phyloP scores from a whole-genome alignment of 108 stramenopile genomes.

The Discostella pseudostelligera region DNA sequence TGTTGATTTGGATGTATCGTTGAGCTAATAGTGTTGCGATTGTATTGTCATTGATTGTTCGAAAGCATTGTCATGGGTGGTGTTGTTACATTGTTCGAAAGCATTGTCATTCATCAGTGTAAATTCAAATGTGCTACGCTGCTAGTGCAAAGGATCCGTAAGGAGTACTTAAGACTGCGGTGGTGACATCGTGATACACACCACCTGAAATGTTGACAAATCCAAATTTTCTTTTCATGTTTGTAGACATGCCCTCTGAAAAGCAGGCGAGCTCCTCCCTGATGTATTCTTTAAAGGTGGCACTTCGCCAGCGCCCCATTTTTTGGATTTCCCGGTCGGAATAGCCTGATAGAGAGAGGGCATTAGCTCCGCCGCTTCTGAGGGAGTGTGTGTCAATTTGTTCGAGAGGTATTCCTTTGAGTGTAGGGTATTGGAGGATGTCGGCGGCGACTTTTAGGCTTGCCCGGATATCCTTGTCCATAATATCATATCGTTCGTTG shows the following conservation, averaged over 20 bases:
- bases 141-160: no score
- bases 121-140: no score
- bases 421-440: neutral
- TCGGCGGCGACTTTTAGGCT: neutral
- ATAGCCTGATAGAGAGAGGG: neutral
- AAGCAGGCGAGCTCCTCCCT: neutral
- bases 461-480: neutral
- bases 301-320: neutral
- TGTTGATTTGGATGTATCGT: no score
- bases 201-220: neutral
- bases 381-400: neutral
- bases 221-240: neutral
- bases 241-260: neutral
- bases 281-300: constrained; percentile 6
- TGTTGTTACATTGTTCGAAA: no score
- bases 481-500: neutral
- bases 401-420: neutral
- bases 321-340: neutral
- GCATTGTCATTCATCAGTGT: no score
- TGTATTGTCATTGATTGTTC: no score
- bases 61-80: no score
- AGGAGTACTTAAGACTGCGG: no score
- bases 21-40: no score
- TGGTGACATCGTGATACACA: neutral
- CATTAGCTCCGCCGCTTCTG: neutral